Conservation (phyloP, 805 yeast genomes). For the Ogataea salicorniae region DNA sequence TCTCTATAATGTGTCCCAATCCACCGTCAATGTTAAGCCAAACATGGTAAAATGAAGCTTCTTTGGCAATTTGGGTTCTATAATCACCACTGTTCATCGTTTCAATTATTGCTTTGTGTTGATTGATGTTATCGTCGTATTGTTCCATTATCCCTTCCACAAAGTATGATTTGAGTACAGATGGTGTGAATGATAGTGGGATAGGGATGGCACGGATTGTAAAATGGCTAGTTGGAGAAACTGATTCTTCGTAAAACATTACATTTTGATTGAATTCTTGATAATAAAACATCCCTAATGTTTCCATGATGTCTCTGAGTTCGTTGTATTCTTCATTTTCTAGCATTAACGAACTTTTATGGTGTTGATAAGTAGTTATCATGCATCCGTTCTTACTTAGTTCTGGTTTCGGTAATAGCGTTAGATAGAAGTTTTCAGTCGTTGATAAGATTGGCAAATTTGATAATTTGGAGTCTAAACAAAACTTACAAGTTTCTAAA, state of each 20-base stretch:
- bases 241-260: slow-evolving; percentile 42
- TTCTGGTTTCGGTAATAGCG: slow-evolving; percentile 38
- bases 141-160: slow-evolving; percentile 35
- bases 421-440: slow-evolving; percentile 34
- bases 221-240: slow-evolving; percentile 32
- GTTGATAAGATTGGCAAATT: slow-evolving; percentile 26
- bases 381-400: slow-evolving; percentile 30
- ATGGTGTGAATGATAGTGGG: slow-evolving; percentile 26
- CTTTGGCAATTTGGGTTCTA: slow-evolving; percentile 36
- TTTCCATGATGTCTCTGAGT: slow-evolving; percentile 37
- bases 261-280: slow-evolving; percentile 29
- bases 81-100: slow-evolving; percentile 27
- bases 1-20: slow-evolving; percentile 45
- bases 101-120: slow-evolving; percentile 33
- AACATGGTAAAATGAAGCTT: slow-evolving; percentile 47
- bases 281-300: slow-evolving; percentile 36
- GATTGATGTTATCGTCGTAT: slow-evolving; percentile 36
- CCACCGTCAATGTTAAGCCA: slow-evolving; percentile 47
- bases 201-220: slow-evolving; percentile 41
- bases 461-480: slow-evolving; percentile 28
- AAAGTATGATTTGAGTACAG: slow-evolving; percentile 36
- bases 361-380: slow-evolving; percentile 40
- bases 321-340: slow-evolving; percentile 42
- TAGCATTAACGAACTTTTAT: slow-evolving; percentile 35
- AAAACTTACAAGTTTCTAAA: slow-evolving; percentile 33